Evolutionary conservation across 225 moss, liverwort and hornwort genomes (phyloP), one percentile per base, ranked within the genome.

Genomic region (Neckera pumila): DNA sequence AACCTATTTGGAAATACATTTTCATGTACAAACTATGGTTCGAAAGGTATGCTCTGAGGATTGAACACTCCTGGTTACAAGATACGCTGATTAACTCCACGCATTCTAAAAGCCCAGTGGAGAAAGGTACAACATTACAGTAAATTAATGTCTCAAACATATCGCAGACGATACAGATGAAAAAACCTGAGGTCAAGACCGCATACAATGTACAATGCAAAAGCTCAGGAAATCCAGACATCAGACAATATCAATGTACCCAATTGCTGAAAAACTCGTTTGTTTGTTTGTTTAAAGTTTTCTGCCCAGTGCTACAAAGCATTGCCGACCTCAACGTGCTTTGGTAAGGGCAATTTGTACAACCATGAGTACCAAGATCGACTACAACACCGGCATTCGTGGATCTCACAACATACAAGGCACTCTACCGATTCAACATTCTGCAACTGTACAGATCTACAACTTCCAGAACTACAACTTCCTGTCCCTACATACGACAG

Each of bases 361-460:
- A 94, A 88, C 49, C 85, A 91, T 73, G 85, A 82, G 53, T 62
- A 86, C 60, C 86, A 86, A 67, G 84, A 90, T 51, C 72, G 47
- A 84, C 89, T 75, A 87, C 88, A 88, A 88, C 85, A 87, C 62
- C 51, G 49, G 71, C 61, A 81, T 73, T 6, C 31, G 88, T 49
- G 84, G 58, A 81, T 86, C 76, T 59, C 49, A 86, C 71, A 91
- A 91, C 90, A 83, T 92, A 89, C 91, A 91, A 74, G 85, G 58
- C 74, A 89, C 86, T 89, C 82, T 89, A 88, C 75, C 83, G 58
- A 84, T 80, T 80, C 84, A 65, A 81, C 87, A 86, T 91, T 80
- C 87, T 91, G 90, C 81, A 86, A 88, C 91, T 94, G 56, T 90
- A 89, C 74, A 91, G 89, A 87, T 90, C 85, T 88, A 89, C 89